Base-by-base conservation (phyloP, 108 stramenopile genomes). In the Nitzschia inconspicua region DNA sequence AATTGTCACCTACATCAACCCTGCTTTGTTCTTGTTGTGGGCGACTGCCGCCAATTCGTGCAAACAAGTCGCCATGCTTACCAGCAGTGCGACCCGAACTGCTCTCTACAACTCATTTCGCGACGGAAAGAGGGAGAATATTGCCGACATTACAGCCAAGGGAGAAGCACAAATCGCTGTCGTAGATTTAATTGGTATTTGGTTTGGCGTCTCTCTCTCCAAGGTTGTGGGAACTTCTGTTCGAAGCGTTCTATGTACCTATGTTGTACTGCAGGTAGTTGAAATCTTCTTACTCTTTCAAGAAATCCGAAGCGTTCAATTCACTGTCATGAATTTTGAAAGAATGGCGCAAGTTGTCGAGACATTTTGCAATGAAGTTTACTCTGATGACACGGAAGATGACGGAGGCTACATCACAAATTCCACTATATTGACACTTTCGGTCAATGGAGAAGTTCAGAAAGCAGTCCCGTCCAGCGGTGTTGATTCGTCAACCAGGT, bases 91-190 rank as follows among this genome's bases (percentile, higher is more conserved):
- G 16, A 96, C 96, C 27, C 86, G 96, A 27, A 94, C 90, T 43
- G 82, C 94, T 30, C 53, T 96, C 26, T 96, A 96, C 78, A 89
- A 92, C 57, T 83, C 80, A 52, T 96, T 96, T 56, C 84, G 86
- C 18, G 73, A 78, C 49, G 78, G 77, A 23, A 62, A 59, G 20
- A 68, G 78, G 46, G 93, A 95, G 69, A 96, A 96, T 58, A 94
- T 96, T 69, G 96, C 93, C 14, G 96, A 96, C 69, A 93, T 96
- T 62, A 95, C 94, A 9, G 96, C 96, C 27, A 96, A 96, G 68
- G 96, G 96, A 6, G 96, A 96, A 72, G 96, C 96, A 16, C 94
- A 95, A 65, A 96, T 94, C 76, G 91, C 94, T 18, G 82, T 94
- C n/a, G 90, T 95, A 7, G 96, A 96, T 66, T 67, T 96, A 26